Evolutionary conservation across 768 basidiomycete species (phyloP).

Genomic region (Mycena kentingensis): DNA sequence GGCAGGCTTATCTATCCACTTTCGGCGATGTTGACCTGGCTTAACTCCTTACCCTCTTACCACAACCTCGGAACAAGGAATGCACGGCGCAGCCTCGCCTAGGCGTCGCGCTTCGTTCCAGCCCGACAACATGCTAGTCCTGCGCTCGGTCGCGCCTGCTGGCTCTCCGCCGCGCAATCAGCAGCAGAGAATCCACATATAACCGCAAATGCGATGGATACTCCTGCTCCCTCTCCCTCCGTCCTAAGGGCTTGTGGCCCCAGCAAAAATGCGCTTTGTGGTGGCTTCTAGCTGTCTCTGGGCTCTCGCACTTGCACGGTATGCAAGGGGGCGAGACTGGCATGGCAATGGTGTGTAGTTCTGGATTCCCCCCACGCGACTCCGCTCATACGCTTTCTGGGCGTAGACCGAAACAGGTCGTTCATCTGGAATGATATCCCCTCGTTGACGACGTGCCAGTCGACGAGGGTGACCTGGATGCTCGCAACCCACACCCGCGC

Average conservation of each 20-base stretch:
- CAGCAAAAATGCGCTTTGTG: too few species aligned
- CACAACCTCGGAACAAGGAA: background rate
- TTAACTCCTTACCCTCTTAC: background rate
- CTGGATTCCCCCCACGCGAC: background rate
- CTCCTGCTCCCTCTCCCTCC: background rate
- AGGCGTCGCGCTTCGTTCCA: too few species aligned
- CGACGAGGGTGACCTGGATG: background rate
- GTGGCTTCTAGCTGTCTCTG: background rate
- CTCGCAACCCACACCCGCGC: background rate
- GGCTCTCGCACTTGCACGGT: background rate
- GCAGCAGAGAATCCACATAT: background rate
- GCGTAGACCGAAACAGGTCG: background rate
- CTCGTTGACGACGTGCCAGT: background rate
- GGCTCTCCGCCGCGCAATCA: background rate
- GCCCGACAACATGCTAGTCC: too few species aligned
- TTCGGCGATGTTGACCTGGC: background rate
- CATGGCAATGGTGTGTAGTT: too few species aligned
- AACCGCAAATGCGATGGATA: background rate
- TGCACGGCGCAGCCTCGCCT: background rate
- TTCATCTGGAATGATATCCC: background rate
- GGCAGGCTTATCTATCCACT: slow-evolving; percentile 4
- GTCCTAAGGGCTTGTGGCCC: background rate
- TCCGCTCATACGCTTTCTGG: background rate
- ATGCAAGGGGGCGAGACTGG: too few species aligned
- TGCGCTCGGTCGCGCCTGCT: background rate